Evolutionary conservation across 805 yeast genomes (phyloP).

Genomic region (Ogataea paradorogensis): DNA sequence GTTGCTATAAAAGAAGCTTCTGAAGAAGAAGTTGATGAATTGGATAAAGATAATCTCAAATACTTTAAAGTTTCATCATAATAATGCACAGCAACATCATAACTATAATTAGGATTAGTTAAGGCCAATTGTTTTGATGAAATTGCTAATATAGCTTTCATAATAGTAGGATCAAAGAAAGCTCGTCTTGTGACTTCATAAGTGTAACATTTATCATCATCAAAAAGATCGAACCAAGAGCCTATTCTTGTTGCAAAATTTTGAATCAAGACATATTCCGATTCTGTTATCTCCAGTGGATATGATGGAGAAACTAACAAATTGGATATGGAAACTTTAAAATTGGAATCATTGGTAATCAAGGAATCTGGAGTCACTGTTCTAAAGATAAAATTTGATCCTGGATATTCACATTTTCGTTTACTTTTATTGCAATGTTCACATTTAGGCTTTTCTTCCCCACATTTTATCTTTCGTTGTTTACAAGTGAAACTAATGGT

Average conservation of each 20-base stretch:
- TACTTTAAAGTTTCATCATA: conserved; percentile 12
- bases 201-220: conserved; percentile 7
- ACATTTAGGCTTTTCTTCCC: conserved; percentile 9
- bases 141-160: conserved; percentile 12
- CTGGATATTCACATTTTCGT: conserved; percentile 10
- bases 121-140: conserved; percentile 15
- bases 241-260: conserved; percentile 11
- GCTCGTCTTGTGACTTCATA: conserved; percentile 11
- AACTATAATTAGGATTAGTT: conserved; percentile 9
- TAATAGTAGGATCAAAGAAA: conserved; percentile 11
- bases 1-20: conserved; percentile 12
- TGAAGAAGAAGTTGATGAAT: conserved; percentile 1
- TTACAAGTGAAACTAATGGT: conserved; percentile 8
- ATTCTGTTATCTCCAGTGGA: conserved; percentile 1
- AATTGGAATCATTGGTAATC: not conserved
- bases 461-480: conserved; percentile 14
- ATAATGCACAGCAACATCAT: conserved; percentile 10
- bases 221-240: conserved; percentile 15
- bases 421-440: conserved; percentile 5
- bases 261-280: conserved; percentile 8
- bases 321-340: not conserved
- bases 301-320: not conserved
- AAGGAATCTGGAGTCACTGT: not conserved
- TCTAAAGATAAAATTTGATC: conserved; percentile 2
- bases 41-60: conserved; percentile 7